A percentile compares a stretch with the other conserved stretches of the same genome.
Conservation (phyloP, 176 grass and related monocot species). For the Melocanna baccifera region DNA sequence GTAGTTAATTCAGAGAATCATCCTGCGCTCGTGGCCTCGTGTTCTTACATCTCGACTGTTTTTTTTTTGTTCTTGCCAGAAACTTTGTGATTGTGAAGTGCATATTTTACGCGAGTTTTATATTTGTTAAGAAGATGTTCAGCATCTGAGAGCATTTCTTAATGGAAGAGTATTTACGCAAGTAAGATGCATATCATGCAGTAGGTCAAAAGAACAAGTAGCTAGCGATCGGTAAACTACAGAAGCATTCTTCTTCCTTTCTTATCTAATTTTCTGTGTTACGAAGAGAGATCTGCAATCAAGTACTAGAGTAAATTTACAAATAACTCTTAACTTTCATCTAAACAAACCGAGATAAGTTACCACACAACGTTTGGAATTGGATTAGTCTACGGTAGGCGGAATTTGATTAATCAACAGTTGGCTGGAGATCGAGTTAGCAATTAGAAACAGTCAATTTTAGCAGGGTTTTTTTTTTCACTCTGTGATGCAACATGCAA, state of each 20-base stretch:
- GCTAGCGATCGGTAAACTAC: neutral
- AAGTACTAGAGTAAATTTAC: too few relatives aligned
- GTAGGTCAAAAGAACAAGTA: slow-evolving; percentile 8
- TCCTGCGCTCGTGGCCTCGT: neutral
- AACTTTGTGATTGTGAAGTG: neutral
- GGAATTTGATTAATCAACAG: neutral
- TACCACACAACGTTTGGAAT: neutral
- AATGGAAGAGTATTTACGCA: neutral
- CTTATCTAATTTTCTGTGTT: too few relatives aligned
- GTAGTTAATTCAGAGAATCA: neutral
- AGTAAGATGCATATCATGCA: neutral
- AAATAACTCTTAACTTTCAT: too few relatives aligned
- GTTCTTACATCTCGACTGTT: neutral
- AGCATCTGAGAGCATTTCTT: neutral
- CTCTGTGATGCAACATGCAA: neutral
- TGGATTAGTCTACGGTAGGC: neutral
- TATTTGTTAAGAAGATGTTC: neutral
- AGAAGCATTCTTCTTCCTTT: neutral
- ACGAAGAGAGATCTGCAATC: too few relatives aligned
- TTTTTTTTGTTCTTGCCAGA: slow-evolving; percentile 1
- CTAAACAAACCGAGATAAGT: neutral
- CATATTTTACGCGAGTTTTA: neutral
- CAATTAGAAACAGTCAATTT: neutral
- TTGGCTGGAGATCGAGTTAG: neutral
- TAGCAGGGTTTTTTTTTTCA: neutral